Percentiles rank a stretch among this genome's conserved stretches.
Evolutionary conservation across 208 protist genomes (phyloP).

Genomic region (Trypanosoma brucei): DNA sequence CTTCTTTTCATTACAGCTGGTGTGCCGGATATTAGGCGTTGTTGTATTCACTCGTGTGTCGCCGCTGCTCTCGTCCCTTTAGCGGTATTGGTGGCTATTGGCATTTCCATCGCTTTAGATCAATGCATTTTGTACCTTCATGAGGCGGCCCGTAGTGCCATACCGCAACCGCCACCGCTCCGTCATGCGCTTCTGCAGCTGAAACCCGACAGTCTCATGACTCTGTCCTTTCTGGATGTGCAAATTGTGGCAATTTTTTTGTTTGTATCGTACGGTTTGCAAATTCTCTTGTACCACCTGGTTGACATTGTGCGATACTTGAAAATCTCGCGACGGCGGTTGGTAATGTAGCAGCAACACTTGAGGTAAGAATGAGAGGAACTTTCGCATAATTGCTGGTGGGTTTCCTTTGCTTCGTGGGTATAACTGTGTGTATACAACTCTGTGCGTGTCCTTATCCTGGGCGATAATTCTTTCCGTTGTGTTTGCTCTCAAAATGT

Average conservation of each 20-base stretch:
- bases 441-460: too few relatives aligned
- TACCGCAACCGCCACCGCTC: conserved; percentile 4
- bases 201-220: conserved; percentile 6
- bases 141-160: not conserved
- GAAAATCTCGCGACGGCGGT: conserved; percentile 54
- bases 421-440: too few relatives aligned
- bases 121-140: conserved; percentile 17
- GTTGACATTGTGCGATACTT: conserved; percentile 52
- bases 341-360: conserved; percentile 20
- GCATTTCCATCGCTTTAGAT: conserved; percentile 18
- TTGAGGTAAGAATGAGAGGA: conserved; percentile 8
- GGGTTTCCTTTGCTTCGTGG: not conserved
- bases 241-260: conserved; percentile 53
- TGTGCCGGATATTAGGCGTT: not conserved
- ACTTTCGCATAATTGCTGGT: not conserved
- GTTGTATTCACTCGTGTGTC: conserved; percentile 34
- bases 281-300: conserved; percentile 39
- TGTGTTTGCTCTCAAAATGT: not conserved
- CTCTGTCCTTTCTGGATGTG: conserved; percentile 34
- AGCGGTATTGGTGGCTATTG: conserved; percentile 18
- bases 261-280: conserved; percentile 48
- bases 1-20: not conserved
- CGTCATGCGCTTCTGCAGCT: conserved; percentile 15
- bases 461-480: not conserved
- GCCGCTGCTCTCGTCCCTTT: conserved; percentile 32